phyloP scores from a whole-genome alignment of 2,329 filamentous ascomycete species.

The Geosmithia flava region DNA sequence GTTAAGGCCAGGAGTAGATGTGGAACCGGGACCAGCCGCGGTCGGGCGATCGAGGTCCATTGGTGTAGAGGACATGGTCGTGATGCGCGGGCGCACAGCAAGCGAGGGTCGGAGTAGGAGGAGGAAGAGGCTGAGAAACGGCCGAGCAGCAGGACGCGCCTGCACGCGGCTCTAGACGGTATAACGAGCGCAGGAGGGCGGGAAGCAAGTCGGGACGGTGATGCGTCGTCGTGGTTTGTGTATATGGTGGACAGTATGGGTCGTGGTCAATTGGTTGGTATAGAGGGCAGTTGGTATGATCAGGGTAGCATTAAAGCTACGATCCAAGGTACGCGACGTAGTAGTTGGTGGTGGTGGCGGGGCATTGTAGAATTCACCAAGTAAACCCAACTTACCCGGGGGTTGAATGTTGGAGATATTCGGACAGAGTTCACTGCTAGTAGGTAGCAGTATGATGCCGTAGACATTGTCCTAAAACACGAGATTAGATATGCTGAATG shows the following conservation, averaged over 20 bases:
- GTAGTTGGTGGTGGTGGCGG: too few relatives aligned
- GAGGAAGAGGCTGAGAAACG: neutral
- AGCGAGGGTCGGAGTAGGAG: neutral
- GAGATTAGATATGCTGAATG: too few relatives aligned
- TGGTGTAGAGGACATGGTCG: constrained; percentile 35
- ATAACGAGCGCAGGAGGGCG: too few relatives aligned
- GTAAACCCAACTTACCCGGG: too few relatives aligned
- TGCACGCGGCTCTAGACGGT: neutral
- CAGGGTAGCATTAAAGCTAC: too few relatives aligned
- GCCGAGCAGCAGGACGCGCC: neutral
- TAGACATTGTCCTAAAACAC: too few relatives aligned
- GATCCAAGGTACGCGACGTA: too few relatives aligned
- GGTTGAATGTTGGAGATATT: neutral
- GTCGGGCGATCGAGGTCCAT: constrained; percentile 42
- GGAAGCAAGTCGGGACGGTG: too few relatives aligned
- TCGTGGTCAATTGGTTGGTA: neutral
- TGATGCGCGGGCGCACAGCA: neutral
- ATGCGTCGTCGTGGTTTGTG: neutral
- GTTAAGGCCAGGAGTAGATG: constrained; percentile 32
- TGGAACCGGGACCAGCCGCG: constrained; percentile 14
- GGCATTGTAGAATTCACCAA: too few relatives aligned
- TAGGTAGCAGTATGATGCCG: neutral
- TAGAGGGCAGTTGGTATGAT: too few relatives aligned
- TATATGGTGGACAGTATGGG: neutral
- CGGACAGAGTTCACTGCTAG: neutral